Evolutionary conservation across 805 yeast genomes (phyloP), one percentile per base, ranked within the genome.

Genomic region (Yarrowia bubula): DNA sequence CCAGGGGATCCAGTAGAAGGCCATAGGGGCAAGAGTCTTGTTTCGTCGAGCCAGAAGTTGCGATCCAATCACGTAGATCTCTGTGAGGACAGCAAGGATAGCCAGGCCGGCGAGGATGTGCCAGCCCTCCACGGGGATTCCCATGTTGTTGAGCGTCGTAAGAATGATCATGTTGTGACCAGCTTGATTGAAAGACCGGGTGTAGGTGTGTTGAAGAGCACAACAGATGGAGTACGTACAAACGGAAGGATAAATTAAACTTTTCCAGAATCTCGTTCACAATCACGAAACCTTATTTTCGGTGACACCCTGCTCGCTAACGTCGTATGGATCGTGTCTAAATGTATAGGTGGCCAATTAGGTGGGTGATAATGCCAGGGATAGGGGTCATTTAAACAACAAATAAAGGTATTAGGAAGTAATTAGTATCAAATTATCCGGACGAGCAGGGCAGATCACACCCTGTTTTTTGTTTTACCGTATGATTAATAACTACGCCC

Each of bases 1-100:
- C 96, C 98, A 92, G 35, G 99, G 99, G 67, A 95, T 80, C 88
- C 92, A 87, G 79, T 95, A 87, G 73, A 89, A 90, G 2, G 91
- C 98, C 69, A 93, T 74, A 3, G 99, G 99, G 10, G 86, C 96
- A 65, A 96, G 81, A 76, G 91, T 96, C 51, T 58, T 58, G 51
- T 58, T 44, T 33, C 64, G 64, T 58, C 64, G 39, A 22, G 64
- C 64, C 50, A 58, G 7, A 8, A 58, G 33, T 32, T 58, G 64
- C 17, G 64, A 58, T 22, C 41, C 41, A 33, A 58, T 43, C 6
- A 58, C 64, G 28, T 58, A 58, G 35, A 58, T 33, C 51, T 58
- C 64, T 32, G 51, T 43, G 43, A 58, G 6, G 22, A 58, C 51
- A 32, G 51, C 64, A 32, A 44, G 51, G 31, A 43, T 37, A 22